Conservation (phyloP, 2,329 filamentous ascomycete genomes). For the Exophiala xenobiotica region DNA sequence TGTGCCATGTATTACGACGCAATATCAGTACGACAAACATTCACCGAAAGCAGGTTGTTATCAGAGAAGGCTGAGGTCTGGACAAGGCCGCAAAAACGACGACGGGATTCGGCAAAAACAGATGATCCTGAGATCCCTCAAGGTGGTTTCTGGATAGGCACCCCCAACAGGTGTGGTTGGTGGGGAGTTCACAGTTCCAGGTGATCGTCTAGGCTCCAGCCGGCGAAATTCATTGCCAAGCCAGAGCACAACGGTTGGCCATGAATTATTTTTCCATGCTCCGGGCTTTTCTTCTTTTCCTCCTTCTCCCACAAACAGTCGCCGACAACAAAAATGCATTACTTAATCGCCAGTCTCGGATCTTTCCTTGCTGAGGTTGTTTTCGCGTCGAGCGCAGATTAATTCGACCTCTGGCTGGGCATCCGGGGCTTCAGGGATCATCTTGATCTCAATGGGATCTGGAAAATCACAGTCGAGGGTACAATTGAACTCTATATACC, state of each 20-base stretch:
- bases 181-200: too few relatives aligned
- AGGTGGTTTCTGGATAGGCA: too few relatives aligned
- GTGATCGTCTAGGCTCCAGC: too few relatives aligned
- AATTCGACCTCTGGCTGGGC: slow-evolving; percentile 32
- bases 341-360: slow-evolving; percentile 28
- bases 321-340: slow-evolving; percentile 29
- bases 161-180: too few relatives aligned
- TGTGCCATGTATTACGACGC: neutral
- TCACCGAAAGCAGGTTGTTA: neutral
- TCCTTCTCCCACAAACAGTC: slow-evolving; percentile 19
- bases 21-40: neutral
- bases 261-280: neutral
- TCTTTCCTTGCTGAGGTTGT: slow-evolving; percentile 26
- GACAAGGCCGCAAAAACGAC: neutral
- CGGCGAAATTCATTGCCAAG: too few relatives aligned
- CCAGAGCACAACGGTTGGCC: neutral
- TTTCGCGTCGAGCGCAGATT: slow-evolving; percentile 30
- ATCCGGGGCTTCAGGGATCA: slow-evolving; percentile 31
- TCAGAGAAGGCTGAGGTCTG: neutral
- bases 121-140: too few relatives aligned
- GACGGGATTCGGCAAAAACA: neutral
- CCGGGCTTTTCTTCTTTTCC: slow-evolving; percentile 3
- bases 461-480: slow-evolving; percentile 34
- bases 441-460: slow-evolving; percentile 33
- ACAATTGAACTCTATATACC: slow-evolving; percentile 33